Percentiles rank a stretch among this genome's conserved stretches.
Evolutionary conservation across 192 early-diverging fungal species (phyloP).

Genomic region (Umbelopsis vinacea): DNA sequence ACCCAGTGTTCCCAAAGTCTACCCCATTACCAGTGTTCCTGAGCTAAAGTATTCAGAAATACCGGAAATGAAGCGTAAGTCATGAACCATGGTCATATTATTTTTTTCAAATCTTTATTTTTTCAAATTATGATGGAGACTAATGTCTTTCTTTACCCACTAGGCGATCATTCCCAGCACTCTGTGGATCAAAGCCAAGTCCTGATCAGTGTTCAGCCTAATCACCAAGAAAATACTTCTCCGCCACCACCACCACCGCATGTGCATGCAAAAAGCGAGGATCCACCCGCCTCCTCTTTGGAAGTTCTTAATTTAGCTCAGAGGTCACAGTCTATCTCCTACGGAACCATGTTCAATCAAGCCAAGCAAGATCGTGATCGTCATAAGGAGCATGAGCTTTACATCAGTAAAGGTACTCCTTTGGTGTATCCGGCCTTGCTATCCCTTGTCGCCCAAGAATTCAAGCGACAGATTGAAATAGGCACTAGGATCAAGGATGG

Average conservation of each 20-base stretch:
- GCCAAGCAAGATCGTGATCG: conserved; percentile 5
- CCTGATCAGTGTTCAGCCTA: not conserved
- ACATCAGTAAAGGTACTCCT: conserved; percentile 28
- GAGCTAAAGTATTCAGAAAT: not conserved
- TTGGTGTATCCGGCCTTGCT: conserved; percentile 78
- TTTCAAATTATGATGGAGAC: not conserved
- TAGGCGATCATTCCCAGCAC: conserved; percentile 3
- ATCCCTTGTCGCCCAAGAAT: conserved; percentile 69
- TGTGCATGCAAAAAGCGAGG: not conserved
- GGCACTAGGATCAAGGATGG: conserved; percentile 74
- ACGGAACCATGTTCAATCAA: not conserved
- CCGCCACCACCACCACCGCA: no score
- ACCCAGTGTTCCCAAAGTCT: not conserved
- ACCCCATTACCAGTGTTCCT: not conserved
- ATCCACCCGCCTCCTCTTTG: not conserved
- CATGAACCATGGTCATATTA: not conserved
- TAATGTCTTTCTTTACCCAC: not conserved
- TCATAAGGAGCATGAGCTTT: conserved; percentile 5
- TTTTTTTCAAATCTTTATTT: no score
- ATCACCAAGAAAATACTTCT: not conserved
- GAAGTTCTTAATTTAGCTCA: not conserved
- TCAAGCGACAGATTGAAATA: conserved; percentile 60
- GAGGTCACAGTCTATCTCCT: conserved; percentile 34
- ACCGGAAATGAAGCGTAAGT: not conserved
- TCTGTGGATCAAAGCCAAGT: conserved; percentile 10